Evolutionary conservation across 345 rosid genomes (phyloP).

Genomic region (Eucalyptus guilfoylei): DNA sequence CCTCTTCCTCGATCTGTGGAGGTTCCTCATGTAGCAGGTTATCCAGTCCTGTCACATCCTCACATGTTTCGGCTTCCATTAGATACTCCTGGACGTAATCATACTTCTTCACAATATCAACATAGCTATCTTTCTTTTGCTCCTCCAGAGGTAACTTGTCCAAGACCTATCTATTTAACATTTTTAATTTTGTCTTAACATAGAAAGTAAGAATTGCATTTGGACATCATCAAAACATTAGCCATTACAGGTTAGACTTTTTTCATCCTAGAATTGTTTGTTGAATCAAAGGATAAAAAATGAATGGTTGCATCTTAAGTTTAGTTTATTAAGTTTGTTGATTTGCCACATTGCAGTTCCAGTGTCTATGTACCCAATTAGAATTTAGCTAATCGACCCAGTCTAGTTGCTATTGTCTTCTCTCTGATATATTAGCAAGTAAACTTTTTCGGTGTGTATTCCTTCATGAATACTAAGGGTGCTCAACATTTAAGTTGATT

Average conservation of each 20-base stretch:
- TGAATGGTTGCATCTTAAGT: not conserved
- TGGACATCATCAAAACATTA: not conserved
- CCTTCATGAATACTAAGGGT: not conserved
- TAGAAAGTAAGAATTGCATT: not conserved
- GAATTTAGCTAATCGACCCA: not conserved
- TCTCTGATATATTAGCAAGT: not conserved
- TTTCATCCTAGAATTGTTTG: not conserved
- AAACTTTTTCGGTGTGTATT: not conserved
- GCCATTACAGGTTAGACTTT: not conserved
- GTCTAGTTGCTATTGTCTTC: not conserved
- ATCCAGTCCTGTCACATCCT: slow-evolving; percentile 62
- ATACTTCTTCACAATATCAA: slow-evolving; percentile 16
- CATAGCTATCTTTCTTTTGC: slow-evolving; percentile 70
- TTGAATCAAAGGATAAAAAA: not conserved
- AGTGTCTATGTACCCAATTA: not conserved
- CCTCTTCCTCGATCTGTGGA: slow-evolving; percentile 51
- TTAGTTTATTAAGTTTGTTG: not conserved
- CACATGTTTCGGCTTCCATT: slow-evolving; percentile 22
- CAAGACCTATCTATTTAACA: not conserved
- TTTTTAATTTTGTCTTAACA: not conserved
- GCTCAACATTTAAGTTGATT: not conserved
- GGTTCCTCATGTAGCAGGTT: slow-evolving; percentile 48
- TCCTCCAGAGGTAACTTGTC: slow-evolving; percentile 70
- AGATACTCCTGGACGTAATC: slow-evolving; percentile 24
- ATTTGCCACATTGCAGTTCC: not conserved